phyloP scores from a whole-genome alignment of 2,329 filamentous ascomycete genomes.

The Penicillium palitans region DNA sequence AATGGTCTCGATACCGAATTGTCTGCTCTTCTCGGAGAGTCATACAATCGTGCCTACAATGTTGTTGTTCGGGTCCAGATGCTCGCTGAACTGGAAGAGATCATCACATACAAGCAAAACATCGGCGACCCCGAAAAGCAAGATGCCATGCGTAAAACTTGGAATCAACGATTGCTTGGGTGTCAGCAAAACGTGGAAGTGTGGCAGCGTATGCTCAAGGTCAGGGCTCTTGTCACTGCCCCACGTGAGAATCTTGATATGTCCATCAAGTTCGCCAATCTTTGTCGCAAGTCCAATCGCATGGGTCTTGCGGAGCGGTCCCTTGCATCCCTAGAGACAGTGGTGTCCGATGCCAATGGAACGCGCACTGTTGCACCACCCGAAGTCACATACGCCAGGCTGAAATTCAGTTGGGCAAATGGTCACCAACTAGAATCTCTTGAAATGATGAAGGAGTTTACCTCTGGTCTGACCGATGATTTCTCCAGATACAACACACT shows the following conservation, averaged over 20 bases:
- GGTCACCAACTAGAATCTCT: conserved; percentile 66
- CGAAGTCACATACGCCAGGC: conserved; percentile 90
- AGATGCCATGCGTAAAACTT: conserved; percentile 86
- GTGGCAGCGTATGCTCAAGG: conserved; percentile 97
- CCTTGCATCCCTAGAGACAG: conserved; percentile 82
- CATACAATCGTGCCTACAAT: conserved; percentile 94
- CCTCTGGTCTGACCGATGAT: conserved; percentile 59
- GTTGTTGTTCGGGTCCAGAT: conserved; percentile 99
- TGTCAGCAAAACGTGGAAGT: conserved; percentile 97
- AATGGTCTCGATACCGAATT: conserved; percentile 95
- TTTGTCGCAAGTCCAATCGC: conserved; percentile 93
- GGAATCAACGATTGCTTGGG: conserved; percentile 91
- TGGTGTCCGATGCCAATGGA: conserved; percentile 53
- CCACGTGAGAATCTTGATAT: conserved; percentile 95
- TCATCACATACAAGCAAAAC: conserved; percentile 96
- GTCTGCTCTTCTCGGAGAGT: conserved; percentile 94
- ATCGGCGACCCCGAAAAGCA: conserved; percentile 77
- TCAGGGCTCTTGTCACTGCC: conserved; percentile 86
- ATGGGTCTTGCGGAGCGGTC: conserved; percentile 96
- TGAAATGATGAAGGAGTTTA: conserved; percentile 63
- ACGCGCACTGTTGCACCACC: conserved; percentile 53
- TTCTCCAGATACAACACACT: conserved; percentile 50
- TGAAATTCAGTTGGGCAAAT: conserved; percentile 95
- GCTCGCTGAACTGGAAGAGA: conserved; percentile 96
- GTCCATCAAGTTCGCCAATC: conserved; percentile 99